phyloP scores from a whole-genome alignment of 345 rosid genomes.

The Salix exigua region DNA sequence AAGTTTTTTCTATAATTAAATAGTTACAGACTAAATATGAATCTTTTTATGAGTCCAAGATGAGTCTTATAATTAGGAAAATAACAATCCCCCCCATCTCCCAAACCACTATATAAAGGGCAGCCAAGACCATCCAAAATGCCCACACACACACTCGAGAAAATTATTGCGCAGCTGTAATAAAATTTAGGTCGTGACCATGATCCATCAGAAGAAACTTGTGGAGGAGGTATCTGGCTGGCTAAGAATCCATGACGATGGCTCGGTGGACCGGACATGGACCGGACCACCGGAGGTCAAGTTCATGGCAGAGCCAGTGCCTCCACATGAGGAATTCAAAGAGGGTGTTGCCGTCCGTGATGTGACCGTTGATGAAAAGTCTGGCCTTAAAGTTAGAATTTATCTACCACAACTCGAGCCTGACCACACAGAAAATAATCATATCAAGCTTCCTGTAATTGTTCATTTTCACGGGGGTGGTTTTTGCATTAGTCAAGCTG shows the following conservation, averaged over 20 bases:
- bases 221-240: conserved; percentile 66
- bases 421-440: too few relatives aligned
- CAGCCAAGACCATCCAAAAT: background rate
- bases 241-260: conserved; percentile 53
- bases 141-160: background rate
- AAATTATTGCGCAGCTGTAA: background rate
- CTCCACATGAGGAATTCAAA: conserved; percentile 42
- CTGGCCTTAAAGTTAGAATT: conserved; percentile 42
- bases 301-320: conserved; percentile 54
- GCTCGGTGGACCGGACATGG: conserved; percentile 61
- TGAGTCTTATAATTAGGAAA: too few relatives aligned
- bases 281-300: conserved; percentile 55
- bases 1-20: too few relatives aligned
- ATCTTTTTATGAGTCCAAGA: too few relatives aligned
- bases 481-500: conserved; percentile 32
- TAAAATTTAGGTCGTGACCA: background rate
- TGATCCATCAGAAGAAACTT: conserved; percentile 31
- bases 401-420: conserved; percentile 36
- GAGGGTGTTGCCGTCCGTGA: conserved; percentile 50
- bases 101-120: background rate
- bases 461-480: conserved; percentile 40
- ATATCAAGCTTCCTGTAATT: conserved; percentile 17
- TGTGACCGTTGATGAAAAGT: conserved; percentile 23
- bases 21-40: too few relatives aligned
- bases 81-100: background rate